phyloP scores from a whole-genome alignment of 139 green algal genomes.

The Dunaliella primolecta region DNA sequence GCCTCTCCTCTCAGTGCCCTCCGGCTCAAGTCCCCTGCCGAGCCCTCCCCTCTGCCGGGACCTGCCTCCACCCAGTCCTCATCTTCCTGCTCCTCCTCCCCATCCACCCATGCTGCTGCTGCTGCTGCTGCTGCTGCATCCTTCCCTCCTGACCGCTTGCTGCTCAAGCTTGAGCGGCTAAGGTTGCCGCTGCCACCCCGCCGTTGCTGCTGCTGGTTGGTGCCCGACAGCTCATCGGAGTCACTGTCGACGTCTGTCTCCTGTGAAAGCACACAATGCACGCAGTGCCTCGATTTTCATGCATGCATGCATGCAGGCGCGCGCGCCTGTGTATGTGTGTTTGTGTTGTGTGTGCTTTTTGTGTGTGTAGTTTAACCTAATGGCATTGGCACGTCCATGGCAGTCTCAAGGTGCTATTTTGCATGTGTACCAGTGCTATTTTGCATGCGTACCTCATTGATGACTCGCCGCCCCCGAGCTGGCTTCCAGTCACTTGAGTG shows the following conservation, averaged over 20 bases:
- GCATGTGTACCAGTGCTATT: too few relatives aligned
- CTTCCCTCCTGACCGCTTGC: too few relatives aligned
- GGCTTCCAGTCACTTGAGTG: background rate
- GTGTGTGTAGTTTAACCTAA: too few relatives aligned
- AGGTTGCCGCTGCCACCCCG: background rate
- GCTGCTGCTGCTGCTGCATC: conserved; percentile 7
- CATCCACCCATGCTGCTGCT: conserved; percentile 6
- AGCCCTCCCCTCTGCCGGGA: background rate
- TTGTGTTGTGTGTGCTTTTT: too few relatives aligned
- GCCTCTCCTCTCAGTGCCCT: conserved; percentile 36
- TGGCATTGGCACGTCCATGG: too few relatives aligned
- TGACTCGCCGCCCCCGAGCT: background rate
- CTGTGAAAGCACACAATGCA: too few relatives aligned
- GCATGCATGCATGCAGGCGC: background rate
- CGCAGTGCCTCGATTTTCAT: too few relatives aligned
- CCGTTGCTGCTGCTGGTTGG: background rate
- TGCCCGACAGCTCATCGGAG: background rate
- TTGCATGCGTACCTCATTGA: background rate
- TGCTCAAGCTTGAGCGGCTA: background rate
- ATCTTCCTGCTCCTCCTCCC: background rate
- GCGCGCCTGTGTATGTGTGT: background rate
- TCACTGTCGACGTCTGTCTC: background rate
- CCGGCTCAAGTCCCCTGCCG: background rate
- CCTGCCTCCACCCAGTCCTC: background rate
- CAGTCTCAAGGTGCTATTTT: too few relatives aligned